Evolutionary conservation across 1,284 basidiomycete species (phyloP).

Genomic region (Polyporus tsugae): DNA sequence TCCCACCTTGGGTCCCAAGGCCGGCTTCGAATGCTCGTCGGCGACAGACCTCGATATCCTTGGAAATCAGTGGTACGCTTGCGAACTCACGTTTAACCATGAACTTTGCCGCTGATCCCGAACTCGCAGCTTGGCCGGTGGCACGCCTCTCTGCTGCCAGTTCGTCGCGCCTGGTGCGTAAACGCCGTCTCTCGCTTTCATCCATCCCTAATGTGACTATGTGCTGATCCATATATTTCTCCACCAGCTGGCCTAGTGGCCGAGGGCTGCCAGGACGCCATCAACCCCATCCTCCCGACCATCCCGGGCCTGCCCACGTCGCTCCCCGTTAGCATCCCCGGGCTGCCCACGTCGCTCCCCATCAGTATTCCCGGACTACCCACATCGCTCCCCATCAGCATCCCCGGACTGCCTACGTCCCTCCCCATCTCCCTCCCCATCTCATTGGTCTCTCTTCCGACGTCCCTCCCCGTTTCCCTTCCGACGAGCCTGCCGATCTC

Average conservation of each 20-base stretch:
- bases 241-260: conserved; percentile 12
- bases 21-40: conserved; percentile 21
- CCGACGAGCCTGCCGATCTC: neutral
- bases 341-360: conserved; percentile 2
- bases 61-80: conserved; percentile 26
- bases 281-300: conserved; percentile 10
- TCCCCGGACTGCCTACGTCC: conserved; percentile 7
- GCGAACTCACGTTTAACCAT: fast-evolving
- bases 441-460: neutral
- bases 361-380: conserved; percentile 7
- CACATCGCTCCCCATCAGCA: conserved; percentile 9
- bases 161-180: conserved; percentile 18
- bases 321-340: conserved; percentile 11
- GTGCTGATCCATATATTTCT: neutral
- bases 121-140: conserved; percentile 20
- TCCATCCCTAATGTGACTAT: neutral
- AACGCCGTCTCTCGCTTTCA: neutral
- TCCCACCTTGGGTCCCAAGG: conserved; percentile 28
- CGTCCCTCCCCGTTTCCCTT: neutral
- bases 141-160: conserved; percentile 28
- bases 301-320: conserved; percentile 10
- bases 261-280: conserved; percentile 18
- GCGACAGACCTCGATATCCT: conserved; percentile 19
- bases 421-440: neutral
- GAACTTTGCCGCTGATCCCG: neutral